Evolutionary conservation across 176 grass and related monocot species (phyloP), one percentile per base, ranked within the genome.

Genomic region (Phoenix dactylifera): DNA sequence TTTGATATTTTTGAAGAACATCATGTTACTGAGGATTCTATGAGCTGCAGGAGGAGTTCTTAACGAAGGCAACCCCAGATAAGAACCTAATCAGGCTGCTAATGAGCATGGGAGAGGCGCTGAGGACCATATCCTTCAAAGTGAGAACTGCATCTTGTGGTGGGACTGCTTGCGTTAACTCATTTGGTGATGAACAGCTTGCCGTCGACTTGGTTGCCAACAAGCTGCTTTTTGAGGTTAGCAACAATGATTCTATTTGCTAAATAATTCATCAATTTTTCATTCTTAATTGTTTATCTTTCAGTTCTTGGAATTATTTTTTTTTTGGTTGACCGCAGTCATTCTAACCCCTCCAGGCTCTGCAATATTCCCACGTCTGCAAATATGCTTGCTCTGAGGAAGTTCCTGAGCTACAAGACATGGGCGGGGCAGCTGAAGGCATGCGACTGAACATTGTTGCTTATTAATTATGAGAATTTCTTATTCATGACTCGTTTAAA

Each of bases 311-410:
- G 7, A 44, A 14, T 44, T 44, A 12, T 7, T 10, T 20, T 1
- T 15, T 71, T 16, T 3, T 49, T 69, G 52, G 14, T 63, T 24
- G 1, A 7, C 44, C 20, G 1, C 24, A 18, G 4, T 22, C 5
- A 35, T 19, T 49, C 0, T 20, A 30, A 5, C 62, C 10, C 16
- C 7, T 55, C 52, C 50, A 98, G 88, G 84, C 94, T 57, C 15
- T 98, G 74, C 66, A 89, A 60, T 86, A 92, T 66, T 93, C 94
- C 15, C 94, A 98, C 50, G 88, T 98, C 29, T 93, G 94, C 81
- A 98, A 93, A 66, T 98, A 98, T 66, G 94, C 94, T 4, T 98
- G 94, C 84, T 98, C 94, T 0, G 94, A 98, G 76, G 94, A 98
- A 67, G 84, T 86, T 26, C 94, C 94, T 4, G 87, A 92, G 67